These are phyloP conservation scores for Trypanosoma theileri DNA, from an alignment of 208 protist species.

Conservation along the genomic window DNA sequence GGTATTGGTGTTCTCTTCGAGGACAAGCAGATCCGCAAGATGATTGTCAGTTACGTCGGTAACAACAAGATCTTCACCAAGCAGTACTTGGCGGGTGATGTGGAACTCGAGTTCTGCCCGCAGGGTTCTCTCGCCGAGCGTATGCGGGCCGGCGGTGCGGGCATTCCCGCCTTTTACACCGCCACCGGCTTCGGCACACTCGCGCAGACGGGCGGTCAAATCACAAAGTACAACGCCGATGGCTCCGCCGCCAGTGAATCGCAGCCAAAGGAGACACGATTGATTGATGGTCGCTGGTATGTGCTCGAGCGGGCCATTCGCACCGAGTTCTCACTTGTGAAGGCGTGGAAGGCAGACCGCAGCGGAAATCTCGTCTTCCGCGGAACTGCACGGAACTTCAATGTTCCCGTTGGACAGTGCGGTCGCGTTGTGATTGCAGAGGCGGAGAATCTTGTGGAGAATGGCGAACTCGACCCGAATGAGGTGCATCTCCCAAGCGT, in stretches of 20 bases:
- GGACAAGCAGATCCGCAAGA: slow-evolving; percentile 59
- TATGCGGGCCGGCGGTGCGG: slow-evolving; percentile 86
- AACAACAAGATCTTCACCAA: slow-evolving; percentile 91
- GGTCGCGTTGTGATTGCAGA: slow-evolving; percentile 86
- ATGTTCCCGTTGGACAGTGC: slow-evolving; percentile 72
- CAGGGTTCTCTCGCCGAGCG: slow-evolving; percentile 92
- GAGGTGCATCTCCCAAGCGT: slow-evolving; percentile 63
- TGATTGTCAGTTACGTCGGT: slow-evolving; percentile 89
- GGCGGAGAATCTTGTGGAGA: slow-evolving; percentile 89
- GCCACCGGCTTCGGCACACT: slow-evolving; percentile 80
- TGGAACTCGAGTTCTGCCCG: slow-evolving; percentile 92
- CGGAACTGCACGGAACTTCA: slow-evolving; percentile 90
- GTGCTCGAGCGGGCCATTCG: slow-evolving; percentile 82
- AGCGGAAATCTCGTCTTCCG: slow-evolving; percentile 43
- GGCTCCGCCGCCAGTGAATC: slow-evolving; percentile 45
- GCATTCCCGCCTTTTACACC: slow-evolving; percentile 94
- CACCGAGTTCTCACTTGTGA: slow-evolving; percentile 88
- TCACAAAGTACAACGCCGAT: slow-evolving; percentile 84
- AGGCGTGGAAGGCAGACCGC: slow-evolving; percentile 86
- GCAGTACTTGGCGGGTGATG: slow-evolving; percentile 89
- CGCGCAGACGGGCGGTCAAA: slow-evolving; percentile 63
- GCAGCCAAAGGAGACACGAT: slow-evolving; percentile 47
- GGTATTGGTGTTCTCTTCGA: slow-evolving; percentile 95
- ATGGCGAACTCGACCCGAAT: slow-evolving; percentile 67
- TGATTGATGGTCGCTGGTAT: slow-evolving; percentile 81